phyloP scores from a whole-genome alignment of 495 filamentous ascomycete species.

The Penicillium longicatenatum region DNA sequence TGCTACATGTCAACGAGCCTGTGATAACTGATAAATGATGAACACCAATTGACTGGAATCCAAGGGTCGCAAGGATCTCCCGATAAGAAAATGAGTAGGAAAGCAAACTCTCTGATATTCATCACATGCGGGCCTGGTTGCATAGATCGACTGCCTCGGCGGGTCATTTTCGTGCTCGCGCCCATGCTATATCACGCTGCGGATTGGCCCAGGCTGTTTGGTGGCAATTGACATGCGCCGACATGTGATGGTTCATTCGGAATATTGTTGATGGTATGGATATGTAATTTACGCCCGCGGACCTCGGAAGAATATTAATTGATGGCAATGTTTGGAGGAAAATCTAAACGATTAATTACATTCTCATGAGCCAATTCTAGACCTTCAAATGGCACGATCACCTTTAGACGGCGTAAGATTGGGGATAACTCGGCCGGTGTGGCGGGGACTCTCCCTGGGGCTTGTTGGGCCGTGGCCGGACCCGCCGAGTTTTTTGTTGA shows the following conservation, averaged over 20 bases:
- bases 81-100: too few relatives aligned
- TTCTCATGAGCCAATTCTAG: background rate
- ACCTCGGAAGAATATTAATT: too few relatives aligned
- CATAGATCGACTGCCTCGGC: conserved; percentile 21
- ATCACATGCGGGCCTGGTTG: background rate
- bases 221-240: conserved; percentile 25
- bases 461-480: conserved; percentile 25
- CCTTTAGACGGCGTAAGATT: background rate
- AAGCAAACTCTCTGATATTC: background rate
- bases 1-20: too few relatives aligned
- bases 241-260: conserved; percentile 14
- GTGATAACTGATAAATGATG: background rate
- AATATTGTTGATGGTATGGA: background rate
- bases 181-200: background rate
- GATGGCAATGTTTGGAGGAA: too few relatives aligned
- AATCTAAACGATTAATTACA: too few relatives aligned
- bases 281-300: too few relatives aligned
- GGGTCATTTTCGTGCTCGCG: conserved; percentile 26
- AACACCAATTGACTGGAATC: background rate
- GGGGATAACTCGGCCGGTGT: background rate
- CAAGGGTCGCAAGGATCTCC: too few relatives aligned
- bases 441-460: background rate
- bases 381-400: background rate
- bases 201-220: conserved; percentile 12
- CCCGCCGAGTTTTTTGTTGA: conserved; percentile 25